A percentile compares a stretch with the other conserved stretches of the same genome.
These are phyloP conservation scores for Ajuga chamaepitys DNA, from an alignment of 257 asterid genomes.

Conservation along the genomic window DNA sequence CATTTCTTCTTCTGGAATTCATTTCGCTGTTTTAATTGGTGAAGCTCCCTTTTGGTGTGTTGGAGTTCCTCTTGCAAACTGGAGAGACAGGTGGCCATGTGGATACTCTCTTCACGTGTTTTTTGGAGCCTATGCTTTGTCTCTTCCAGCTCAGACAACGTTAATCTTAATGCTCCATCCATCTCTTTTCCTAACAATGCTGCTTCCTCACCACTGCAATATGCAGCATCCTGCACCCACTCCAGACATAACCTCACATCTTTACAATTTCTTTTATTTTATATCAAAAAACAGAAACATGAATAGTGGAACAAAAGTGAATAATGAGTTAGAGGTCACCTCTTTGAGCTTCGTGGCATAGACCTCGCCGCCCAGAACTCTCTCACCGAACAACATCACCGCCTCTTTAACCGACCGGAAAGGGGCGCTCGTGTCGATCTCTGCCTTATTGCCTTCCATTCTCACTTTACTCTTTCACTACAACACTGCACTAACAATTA, in stretches of 20 bases:
- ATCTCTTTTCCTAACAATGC: conserved; percentile 23
- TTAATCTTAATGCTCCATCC: conserved; percentile 11
- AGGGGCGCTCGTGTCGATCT: conserved; percentile 82
- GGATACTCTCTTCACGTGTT: conserved; percentile 50
- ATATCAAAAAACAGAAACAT: not conserved
- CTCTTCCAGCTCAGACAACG: conserved; percentile 62
- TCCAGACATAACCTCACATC: too few relatives aligned
- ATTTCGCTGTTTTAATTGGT: conserved; percentile 22
- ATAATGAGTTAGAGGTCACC: conserved; percentile 24
- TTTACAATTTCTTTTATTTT: not conserved
- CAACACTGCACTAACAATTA: not conserved
- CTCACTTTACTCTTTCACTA: not conserved
- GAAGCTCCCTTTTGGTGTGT: conserved; percentile 57
- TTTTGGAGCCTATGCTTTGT: conserved; percentile 63
- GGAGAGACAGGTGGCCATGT: conserved; percentile 53
- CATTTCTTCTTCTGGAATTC: conserved; percentile 62
- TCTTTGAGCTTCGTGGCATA: conserved; percentile 53
- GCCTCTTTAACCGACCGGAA: conserved; percentile 87
- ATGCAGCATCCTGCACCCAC: too few relatives aligned
- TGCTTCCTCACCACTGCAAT: too few relatives aligned
- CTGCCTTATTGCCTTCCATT: conserved; percentile 43
- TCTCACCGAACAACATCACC: conserved; percentile 64
- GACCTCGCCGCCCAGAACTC: conserved; percentile 61
- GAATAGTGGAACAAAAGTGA: not conserved
- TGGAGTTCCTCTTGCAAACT: conserved; percentile 61